phyloP scores from a whole-genome alignment of 768 basidiomycete species.

The Vishniacozyma victoriae region DNA sequence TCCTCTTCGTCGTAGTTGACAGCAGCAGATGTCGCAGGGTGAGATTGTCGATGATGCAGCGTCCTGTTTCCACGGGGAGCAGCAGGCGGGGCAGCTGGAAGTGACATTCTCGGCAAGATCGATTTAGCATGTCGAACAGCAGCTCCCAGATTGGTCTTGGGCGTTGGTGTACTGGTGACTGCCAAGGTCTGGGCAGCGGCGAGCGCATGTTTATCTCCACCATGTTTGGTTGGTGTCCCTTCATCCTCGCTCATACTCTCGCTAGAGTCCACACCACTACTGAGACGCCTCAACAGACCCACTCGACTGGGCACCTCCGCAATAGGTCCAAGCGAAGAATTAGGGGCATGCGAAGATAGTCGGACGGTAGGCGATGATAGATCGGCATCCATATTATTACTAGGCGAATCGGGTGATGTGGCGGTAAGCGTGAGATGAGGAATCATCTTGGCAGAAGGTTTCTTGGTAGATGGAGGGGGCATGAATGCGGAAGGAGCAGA shows the following conservation, averaged over 20 bases:
- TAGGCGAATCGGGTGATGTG: constrained; percentile 17
- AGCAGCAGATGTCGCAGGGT: constrained; percentile 17
- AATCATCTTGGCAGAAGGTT: constrained; percentile 2
- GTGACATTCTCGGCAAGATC: constrained; percentile 33
- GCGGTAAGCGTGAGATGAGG: constrained; percentile 31
- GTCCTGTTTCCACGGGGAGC: constrained; percentile 27
- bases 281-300: constrained; percentile 29
- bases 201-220: constrained; percentile 19
- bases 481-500: background rate
- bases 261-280: constrained; percentile 26
- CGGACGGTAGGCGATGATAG: constrained; percentile 35
- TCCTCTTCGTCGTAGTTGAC: constrained; percentile 22
- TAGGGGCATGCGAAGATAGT: constrained; percentile 5
- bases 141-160: constrained; percentile 2
- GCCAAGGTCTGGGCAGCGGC: no score
- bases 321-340: background rate
- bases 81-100: constrained; percentile 30
- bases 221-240: constrained; percentile 41
- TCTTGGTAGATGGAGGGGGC: constrained; percentile 10
- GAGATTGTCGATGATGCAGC: constrained; percentile 33
- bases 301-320: constrained; percentile 11
- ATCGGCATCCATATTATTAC: constrained; percentile 18
- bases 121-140: background rate
- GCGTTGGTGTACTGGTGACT: constrained; percentile 17
- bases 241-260: constrained; percentile 40